Evolutionary conservation across 192 early-diverging fungal genomes (phyloP).

Genomic region (Lobulomyces angularis): DNA sequence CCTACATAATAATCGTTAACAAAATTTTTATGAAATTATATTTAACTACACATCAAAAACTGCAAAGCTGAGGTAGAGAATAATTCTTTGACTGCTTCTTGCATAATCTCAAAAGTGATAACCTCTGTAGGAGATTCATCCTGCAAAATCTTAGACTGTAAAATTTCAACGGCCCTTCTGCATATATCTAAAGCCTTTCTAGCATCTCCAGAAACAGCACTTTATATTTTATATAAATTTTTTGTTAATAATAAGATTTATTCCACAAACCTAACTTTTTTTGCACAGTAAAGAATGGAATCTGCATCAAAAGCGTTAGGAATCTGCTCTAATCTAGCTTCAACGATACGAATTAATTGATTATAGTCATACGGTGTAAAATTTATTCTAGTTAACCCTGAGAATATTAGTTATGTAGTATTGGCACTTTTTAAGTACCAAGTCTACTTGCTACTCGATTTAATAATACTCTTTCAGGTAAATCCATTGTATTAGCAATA

Average conservation of each 20-base stretch:
- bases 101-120: too few relatives aligned
- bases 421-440: constrained; percentile 29
- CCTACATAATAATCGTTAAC: too few relatives aligned
- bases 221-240: too few relatives aligned
- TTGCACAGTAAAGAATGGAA: constrained; percentile 85
- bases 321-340: constrained; percentile 59
- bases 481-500: constrained; percentile 97
- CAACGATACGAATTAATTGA: constrained; percentile 77
- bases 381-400: constrained; percentile 75
- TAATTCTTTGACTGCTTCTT: too few relatives aligned
- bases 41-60: too few relatives aligned
- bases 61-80: too few relatives aligned
- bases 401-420: background rate
- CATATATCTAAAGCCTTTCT: constrained; percentile 90
- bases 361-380: constrained; percentile 83
- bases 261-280: too few relatives aligned
- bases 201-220: constrained; percentile 92
- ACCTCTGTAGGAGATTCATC: too few relatives aligned
- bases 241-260: too few relatives aligned
- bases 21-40: too few relatives aligned
- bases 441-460: constrained; percentile 85
- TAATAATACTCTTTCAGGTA: constrained; percentile 80
- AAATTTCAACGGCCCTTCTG: too few relatives aligned
- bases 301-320: constrained; percentile 61
- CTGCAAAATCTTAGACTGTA: too few relatives aligned